A percentile compares a stretch with the other conserved stretches of the same genome.
Conservation (phyloP, 2,329 filamentous ascomycete genomes). For the Calycina marina region DNA sequence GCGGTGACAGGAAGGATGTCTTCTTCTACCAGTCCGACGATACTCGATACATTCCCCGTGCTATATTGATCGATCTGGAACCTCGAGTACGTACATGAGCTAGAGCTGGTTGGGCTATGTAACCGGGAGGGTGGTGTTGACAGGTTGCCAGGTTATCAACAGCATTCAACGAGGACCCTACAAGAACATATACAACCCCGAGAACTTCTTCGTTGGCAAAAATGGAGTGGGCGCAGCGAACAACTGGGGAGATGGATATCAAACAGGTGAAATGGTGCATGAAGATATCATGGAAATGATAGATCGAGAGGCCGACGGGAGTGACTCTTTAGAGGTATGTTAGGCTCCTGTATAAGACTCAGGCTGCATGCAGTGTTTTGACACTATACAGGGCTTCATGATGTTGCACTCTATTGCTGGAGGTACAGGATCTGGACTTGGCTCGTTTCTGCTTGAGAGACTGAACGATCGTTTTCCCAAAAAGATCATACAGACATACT, state of each 20-base stretch:
- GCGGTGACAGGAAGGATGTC: conserved; percentile 94
- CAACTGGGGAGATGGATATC: conserved; percentile 96
- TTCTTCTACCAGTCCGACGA: conserved; percentile 99
- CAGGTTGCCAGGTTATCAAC: conserved; percentile 56
- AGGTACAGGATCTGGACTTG: conserved; percentile 89
- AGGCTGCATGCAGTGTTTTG: conserved; percentile 7
- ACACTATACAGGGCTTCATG: conserved; percentile 67
- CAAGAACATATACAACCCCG: conserved; percentile 98
- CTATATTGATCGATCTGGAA: conserved; percentile 89
- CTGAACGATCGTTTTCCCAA: conserved; percentile 97
- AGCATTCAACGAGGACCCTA: conserved; percentile 86
- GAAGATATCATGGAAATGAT: conserved; percentile 99
- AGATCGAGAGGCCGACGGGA: conserved; percentile 93
- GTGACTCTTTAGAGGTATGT: conserved; percentile 76
- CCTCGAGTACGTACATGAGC: conserved; percentile 47
- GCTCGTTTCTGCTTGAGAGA: conserved; percentile 84
- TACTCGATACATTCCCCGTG: conserved; percentile 91
- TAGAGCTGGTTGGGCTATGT: not conserved
- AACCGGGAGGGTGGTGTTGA: conserved; percentile 1
- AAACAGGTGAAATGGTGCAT: conserved; percentile 78
- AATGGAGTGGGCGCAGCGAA: conserved; percentile 89
- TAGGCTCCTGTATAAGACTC: conserved; percentile 1
- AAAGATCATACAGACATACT: conserved; percentile 98
- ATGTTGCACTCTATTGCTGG: conserved; percentile 95
- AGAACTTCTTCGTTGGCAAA: conserved; percentile 96